Base-by-base conservation (phyloP, 306 rosid species). In the Cicer chorassanicum region DNA sequence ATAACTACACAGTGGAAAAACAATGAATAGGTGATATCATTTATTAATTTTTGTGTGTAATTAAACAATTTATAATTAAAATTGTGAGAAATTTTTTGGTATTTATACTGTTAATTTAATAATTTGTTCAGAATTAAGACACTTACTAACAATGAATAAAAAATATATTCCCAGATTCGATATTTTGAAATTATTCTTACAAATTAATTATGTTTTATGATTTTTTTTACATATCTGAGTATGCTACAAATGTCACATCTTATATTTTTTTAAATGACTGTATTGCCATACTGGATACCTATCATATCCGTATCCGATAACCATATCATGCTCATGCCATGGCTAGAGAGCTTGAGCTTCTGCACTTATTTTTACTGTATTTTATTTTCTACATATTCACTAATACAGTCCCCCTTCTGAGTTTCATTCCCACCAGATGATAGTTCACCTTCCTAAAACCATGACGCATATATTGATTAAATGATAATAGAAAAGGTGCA, bases 401-500 rank as follows among this genome's bases (percentile, higher is more conserved):
- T 0, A 43, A 65, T 65, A 42, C 16, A 65, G 9, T 41, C 29
- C 12, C 38, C 34, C 53, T 65, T 16, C 50, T 65, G 24, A 16
- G 70, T 65, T 42, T 65, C 36, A 42, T 42, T 65, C 9, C 70
- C 70, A 65, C 13, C 70, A 34, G 68, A 56, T 44, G 13, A 68
- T 46, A 34, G 38, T 12, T 76, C 18, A 2, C 46, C 71, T 78
- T 66, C 43, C 72, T 57, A 61, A 7, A 64, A 64, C 74, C 60
- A 56, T n/a, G 66, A 83, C 24, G 45, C 56, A 70, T 8, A 51
- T 51, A 68, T 51, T 51, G 15, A 75, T 50, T 51, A 16, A 75
- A 75, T 24, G 46, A 65, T 46, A 45, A 76, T 11, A 18, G 65
- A 76, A 67, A 77, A 29, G 48, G 29, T 16, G n/a, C 14, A 67